A percentile compares a stretch with the other conserved stretches of the same genome.
phyloP scores from a whole-genome alignment of 2,329 filamentous ascomycete species.

The Penicillium corylophilum region DNA sequence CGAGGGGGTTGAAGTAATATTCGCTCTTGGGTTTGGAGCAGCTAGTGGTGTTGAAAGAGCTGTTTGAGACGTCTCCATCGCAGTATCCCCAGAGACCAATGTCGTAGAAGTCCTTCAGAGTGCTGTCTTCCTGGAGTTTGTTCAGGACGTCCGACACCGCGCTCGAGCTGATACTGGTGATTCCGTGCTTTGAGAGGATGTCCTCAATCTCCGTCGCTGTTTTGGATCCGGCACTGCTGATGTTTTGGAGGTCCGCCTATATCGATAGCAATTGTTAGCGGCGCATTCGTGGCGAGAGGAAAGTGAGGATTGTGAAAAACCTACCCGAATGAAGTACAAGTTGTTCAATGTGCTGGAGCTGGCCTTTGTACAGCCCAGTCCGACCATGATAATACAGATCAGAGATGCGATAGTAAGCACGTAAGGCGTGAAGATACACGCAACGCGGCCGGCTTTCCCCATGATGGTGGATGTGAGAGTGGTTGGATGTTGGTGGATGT shows the following conservation, averaged over 20 bases:
- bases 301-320: slow-evolving; percentile 7
- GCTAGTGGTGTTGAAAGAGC: slow-evolving; percentile 51
- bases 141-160: slow-evolving; percentile 40
- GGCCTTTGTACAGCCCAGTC: slow-evolving; percentile 57
- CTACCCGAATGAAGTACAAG: slow-evolving; percentile 57
- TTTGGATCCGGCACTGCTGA: slow-evolving; percentile 51
- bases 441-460: slow-evolving; percentile 73
- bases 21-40: slow-evolving; percentile 72
- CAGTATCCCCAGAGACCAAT: slow-evolving; percentile 89
- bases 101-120: slow-evolving; percentile 74
- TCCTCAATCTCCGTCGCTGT: slow-evolving; percentile 28
- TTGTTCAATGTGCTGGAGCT: slow-evolving; percentile 47
- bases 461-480: slow-evolving; percentile 42
- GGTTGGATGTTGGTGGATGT: slow-evolving; percentile 2
- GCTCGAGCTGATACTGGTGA: slow-evolving; percentile 36
- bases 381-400: slow-evolving; percentile 62
- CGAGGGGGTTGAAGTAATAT: slow-evolving; percentile 74
- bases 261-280: background rate
- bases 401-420: slow-evolving; percentile 74
- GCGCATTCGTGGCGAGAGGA: background rate
- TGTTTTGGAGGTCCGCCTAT: slow-evolving; percentile 60
- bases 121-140: slow-evolving; percentile 47
- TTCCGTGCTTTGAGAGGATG: slow-evolving; percentile 34
- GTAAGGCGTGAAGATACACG: slow-evolving; percentile 87
- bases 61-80: slow-evolving; percentile 57